These are phyloP conservation scores for Ceriops decandra DNA, from an alignment of 345 rosid genomes.

Conservation along the genomic window DNA sequence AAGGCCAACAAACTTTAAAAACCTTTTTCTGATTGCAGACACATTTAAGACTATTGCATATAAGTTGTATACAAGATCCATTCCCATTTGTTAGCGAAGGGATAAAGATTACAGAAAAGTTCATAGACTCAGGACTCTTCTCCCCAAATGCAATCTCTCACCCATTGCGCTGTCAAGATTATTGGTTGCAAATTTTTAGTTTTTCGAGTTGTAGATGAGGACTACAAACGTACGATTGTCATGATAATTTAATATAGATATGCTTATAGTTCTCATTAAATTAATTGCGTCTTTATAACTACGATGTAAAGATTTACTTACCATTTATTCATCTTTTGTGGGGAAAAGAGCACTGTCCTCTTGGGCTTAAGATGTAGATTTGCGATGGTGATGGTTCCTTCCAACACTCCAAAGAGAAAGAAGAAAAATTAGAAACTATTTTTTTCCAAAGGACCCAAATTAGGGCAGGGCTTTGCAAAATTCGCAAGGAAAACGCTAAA, in stretches of 20 bases:
- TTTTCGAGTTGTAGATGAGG: no score
- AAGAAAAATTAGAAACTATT: not conserved
- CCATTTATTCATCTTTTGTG: conserved; percentile 11
- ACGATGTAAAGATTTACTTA: not conserved
- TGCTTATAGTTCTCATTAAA: no score
- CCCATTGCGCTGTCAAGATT: no score
- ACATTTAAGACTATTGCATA: conserved; percentile 10
- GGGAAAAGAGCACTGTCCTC: conserved; percentile 13
- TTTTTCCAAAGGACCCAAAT: conserved; percentile 6
- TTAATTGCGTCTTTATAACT: no score
- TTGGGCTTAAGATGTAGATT: conserved; percentile 16
- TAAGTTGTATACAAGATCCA: conserved; percentile 9
- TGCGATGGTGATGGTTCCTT: conserved; percentile 13
- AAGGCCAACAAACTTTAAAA: conserved; percentile 26
- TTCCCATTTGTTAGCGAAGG: conserved; percentile 11
- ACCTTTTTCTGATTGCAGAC: conserved; percentile 1
- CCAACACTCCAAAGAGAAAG: not conserved
- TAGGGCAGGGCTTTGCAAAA: conserved; percentile 8
- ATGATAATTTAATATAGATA: no score
- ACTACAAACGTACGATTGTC: no score
- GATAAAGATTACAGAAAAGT: no score
- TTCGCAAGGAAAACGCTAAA: conserved; percentile 21
- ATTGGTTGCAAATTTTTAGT: no score
- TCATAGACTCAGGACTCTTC: no score
- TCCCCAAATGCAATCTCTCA: no score